phyloP scores from a whole-genome alignment of 2,329 filamentous ascomycete species.

The Mycosphaerelloides madeirae region DNA sequence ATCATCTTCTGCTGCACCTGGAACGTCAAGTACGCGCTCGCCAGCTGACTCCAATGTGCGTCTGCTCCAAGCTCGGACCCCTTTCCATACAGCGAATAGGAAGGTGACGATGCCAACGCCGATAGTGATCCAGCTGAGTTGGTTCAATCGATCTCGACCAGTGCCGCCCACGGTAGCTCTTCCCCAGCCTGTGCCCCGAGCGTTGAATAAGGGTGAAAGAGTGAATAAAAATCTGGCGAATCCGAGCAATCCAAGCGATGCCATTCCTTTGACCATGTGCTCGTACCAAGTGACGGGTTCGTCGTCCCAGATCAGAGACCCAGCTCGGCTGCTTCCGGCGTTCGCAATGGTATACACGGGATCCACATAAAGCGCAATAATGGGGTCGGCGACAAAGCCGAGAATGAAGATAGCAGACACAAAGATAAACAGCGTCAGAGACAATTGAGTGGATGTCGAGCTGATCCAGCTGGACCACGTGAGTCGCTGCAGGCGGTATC shows the following conservation, averaged over 20 bases:
- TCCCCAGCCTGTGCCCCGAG: conserved; percentile 56
- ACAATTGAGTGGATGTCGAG: conserved; percentile 57
- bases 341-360: conserved; percentile 48
- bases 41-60: conserved; percentile 70
- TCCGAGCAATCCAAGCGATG: conserved; percentile 82
- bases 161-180: conserved; percentile 44
- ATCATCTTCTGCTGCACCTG: conserved; percentile 56
- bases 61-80: conserved; percentile 67
- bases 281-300: conserved; percentile 63
- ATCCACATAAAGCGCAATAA: conserved; percentile 83
- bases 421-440: conserved; percentile 68
- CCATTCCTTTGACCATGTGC: conserved; percentile 84
- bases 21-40: conserved; percentile 72
- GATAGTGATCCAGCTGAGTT: conserved; percentile 74
- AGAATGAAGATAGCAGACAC: conserved; percentile 70
- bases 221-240: conserved; percentile 75
- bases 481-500: conserved; percentile 73
- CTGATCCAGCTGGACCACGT: conserved; percentile 63
- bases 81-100: conserved; percentile 78
- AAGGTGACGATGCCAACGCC: conserved; percentile 76
- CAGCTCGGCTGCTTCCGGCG: conserved; percentile 25
- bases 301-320: conserved; percentile 39
- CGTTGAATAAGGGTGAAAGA: conserved; percentile 69
- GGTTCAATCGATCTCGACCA: conserved; percentile 71
- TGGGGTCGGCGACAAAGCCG: conserved; percentile 88